Conservation (phyloP, 495 filamentous ascomycete genomes). For the Trichoderma gamsii region DNA sequence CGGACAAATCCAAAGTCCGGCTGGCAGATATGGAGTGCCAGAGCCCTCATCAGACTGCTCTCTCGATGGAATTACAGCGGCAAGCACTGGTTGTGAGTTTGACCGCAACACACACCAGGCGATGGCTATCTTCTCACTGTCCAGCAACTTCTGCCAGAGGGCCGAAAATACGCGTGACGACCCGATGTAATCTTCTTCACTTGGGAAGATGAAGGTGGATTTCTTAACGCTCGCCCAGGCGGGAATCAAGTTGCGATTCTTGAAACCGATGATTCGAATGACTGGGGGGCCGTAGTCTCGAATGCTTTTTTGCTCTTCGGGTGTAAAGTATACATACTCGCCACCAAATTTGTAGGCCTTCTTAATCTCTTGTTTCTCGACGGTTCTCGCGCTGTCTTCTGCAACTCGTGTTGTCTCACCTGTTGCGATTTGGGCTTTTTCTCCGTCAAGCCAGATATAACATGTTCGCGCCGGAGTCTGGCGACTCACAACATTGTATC, state of each 20-base stretch:
- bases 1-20: constrained; percentile 83
- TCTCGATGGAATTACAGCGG: constrained; percentile 70
- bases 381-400: constrained; percentile 63
- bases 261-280: constrained; percentile 93
- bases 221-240: constrained; percentile 83
- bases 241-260: constrained; percentile 65
- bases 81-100: constrained; percentile 70
- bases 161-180: constrained; percentile 90
- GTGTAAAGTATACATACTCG: constrained; percentile 77
- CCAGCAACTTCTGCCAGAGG: constrained; percentile 77
- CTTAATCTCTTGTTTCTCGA: constrained; percentile 76
- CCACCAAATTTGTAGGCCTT: constrained; percentile 97
- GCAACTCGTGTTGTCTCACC: constrained; percentile 66
- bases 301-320: constrained; percentile 71
- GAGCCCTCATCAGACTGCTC: constrained; percentile 56
- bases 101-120: constrained; percentile 84
- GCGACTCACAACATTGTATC: constrained; percentile 80
- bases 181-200: constrained; percentile 81
- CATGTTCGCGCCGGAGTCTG: constrained; percentile 73
- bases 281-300: constrained; percentile 59
- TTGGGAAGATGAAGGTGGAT: constrained; percentile 89
- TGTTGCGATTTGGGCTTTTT: constrained; percentile 71
- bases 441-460: constrained; percentile 79
- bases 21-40: constrained; percentile 63
- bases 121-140: constrained; percentile 69